These are phyloP conservation scores for Oemleria cerasiformis DNA, from an alignment of 306 rosid species.

Conservation along the genomic window DNA sequence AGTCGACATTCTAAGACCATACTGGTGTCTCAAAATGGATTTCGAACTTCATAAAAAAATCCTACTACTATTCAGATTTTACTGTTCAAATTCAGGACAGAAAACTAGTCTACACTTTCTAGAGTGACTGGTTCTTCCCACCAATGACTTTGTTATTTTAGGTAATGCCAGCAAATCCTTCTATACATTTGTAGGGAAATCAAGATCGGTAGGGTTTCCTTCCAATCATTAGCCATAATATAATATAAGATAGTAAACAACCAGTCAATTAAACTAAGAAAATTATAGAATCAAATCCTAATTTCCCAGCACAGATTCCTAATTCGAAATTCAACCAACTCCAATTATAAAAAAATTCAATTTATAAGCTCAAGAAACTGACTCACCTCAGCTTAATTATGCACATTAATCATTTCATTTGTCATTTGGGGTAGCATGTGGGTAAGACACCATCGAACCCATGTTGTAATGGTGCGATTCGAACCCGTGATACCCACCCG, in stretches of 20 bases:
- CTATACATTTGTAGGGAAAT: neutral
- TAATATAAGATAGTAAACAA: neutral
- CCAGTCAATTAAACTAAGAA: neutral
- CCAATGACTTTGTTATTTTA: neutral
- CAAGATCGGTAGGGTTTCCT: neutral
- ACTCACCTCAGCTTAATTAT: constrained; percentile 26
- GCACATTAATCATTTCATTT: constrained; percentile 5
- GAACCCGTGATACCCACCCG: constrained; percentile 42
- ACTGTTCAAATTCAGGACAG: neutral
- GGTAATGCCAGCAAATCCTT: neutral
- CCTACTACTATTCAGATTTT: neutral
- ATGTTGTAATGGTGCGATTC: constrained; percentile 43
- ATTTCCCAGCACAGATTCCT: neutral
- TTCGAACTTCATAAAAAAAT: neutral
- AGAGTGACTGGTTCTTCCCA: neutral
- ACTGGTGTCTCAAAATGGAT: neutral
- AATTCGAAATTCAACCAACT: neutral
- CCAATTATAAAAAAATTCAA: neutral
- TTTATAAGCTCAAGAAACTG: neutral
- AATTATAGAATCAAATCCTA: neutral
- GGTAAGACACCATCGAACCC: constrained; percentile 40
- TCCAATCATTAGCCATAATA: neutral
- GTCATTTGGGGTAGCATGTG: constrained; percentile 22
- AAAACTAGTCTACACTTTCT: neutral
- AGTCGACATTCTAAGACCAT: neutral